Evolutionary conservation across 139 green algal genomes (phyloP), one percentile per base, ranked within the genome.

Genomic region (Micractinium conductrix): DNA sequence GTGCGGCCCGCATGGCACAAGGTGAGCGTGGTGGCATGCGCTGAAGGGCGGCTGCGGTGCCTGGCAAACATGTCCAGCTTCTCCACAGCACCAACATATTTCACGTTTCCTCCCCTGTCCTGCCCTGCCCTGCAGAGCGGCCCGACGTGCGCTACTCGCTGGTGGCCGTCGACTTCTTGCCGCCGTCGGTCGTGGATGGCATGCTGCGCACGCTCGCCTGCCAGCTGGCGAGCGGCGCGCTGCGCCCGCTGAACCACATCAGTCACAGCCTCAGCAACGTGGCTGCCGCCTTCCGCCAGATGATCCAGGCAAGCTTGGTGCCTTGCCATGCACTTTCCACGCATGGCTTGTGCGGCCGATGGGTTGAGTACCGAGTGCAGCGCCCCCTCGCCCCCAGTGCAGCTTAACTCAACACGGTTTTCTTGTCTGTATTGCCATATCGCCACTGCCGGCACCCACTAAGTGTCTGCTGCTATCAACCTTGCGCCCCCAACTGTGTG

Each of bases 161-260:
- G 73, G 84, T 98, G 35, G 95, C 95, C 4, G 89, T 98, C 21
- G 95, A 98, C 91, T 97, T 98, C 89, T 86, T 98, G 84, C 92
- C 95, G 0, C 84, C 88, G 16, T 0, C 78, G 4, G 87, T 90
- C 9, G 82, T 98, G 70, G 33, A 84, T 10, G 16, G 45, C 28
- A 73, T 86, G 48, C 74, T 96, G 70, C 16, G 2, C 37, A 81
- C 82, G 38, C 73, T 89, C 4, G 74, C 85, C 14, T 28, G 60
- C 28, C 71, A 83, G 28, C 55, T 86, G 70, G 76, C 94, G 12
- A 88, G 85, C 2, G 92, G 92, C 26, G n/a, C 17, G 24, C 26
- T 96, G 2, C 26, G 30, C 16, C 93, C 93, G 0, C 88, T 97
- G 55, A 89, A 76, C 43, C 69, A 76, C n/a, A 79, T 88, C 16